Conservation (phyloP, 1,139 yeast species). For the Zhuliangozyma blackwelliae region DNA sequence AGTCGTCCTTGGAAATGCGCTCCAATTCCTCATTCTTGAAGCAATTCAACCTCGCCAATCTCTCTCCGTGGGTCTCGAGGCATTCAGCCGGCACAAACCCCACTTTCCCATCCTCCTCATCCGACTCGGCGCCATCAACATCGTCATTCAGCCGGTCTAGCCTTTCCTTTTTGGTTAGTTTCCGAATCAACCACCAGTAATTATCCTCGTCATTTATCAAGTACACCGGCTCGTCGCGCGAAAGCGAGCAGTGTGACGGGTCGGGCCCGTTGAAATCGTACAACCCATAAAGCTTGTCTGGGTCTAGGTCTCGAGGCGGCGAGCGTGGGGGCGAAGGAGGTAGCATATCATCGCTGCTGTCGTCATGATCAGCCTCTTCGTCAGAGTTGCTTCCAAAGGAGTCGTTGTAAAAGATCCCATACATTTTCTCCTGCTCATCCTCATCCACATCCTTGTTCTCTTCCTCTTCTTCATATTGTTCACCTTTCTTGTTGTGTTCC, state of each 20-base stretch:
- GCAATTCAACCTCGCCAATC: constrained; percentile 87
- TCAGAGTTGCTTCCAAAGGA: constrained; percentile 16
- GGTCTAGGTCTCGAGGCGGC: constrained; percentile 81
- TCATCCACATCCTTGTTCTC: neutral
- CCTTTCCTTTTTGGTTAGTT: constrained; percentile 46
- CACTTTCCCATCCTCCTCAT: constrained; percentile 57
- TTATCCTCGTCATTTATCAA: constrained; percentile 84
- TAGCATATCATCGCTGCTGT: constrained; percentile 17
- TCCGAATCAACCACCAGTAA: constrained; percentile 94
- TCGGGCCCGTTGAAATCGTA: constrained; percentile 90
- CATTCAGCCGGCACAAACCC: constrained; percentile 98
- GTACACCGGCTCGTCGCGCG: constrained; percentile 78
- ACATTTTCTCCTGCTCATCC: constrained; percentile 1
- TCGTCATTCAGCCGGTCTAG: constrained; percentile 8
- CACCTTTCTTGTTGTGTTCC: neutral
- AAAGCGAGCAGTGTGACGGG: constrained; percentile 82
- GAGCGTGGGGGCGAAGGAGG: constrained; percentile 70
- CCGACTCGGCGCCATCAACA: constrained; percentile 13
- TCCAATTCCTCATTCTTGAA: constrained; percentile 84
- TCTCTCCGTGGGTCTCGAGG: constrained; percentile 84
- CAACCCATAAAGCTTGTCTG: constrained; percentile 78
- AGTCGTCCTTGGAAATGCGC: constrained; percentile 19
- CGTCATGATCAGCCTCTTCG: constrained; percentile 19
- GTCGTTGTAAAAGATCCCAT: constrained; percentile 9
- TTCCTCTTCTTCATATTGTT: neutral